Percentiles rank a stretch among this genome's conserved stretches.
These are phyloP conservation scores for Claviceps spartinae DNA, from an alignment of 2,329 filamentous ascomycete genomes.

Conservation along the genomic window DNA sequence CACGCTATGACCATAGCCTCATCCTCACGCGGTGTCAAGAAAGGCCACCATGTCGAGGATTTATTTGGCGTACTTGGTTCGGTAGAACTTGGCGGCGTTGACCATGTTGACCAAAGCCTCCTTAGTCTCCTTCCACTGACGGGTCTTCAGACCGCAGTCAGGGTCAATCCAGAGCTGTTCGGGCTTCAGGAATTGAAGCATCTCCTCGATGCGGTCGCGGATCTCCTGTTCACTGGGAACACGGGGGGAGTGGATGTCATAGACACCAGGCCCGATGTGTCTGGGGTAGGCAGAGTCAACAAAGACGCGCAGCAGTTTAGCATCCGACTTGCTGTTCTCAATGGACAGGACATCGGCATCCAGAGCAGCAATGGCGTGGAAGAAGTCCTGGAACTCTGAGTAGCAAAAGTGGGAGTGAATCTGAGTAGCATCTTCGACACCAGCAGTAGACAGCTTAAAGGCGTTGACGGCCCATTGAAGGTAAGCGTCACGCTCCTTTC, in stretches of 20 bases:
- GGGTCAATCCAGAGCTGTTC: conserved; percentile 99
- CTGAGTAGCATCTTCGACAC: conserved; percentile 90
- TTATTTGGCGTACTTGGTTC: conserved; percentile 69
- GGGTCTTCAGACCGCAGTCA: conserved; percentile 98
- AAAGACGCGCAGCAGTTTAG: conserved; percentile 97
- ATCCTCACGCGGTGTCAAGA: conserved; percentile 7
- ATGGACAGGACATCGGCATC: conserved; percentile 98
- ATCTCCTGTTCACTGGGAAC: conserved; percentile 96
- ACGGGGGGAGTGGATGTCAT: conserved; percentile 99
- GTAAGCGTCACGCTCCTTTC: conserved; percentile 93
- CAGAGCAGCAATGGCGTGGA: conserved; percentile 96
- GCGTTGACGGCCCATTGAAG: conserved; percentile 94
- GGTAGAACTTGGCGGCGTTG: conserved; percentile 94
- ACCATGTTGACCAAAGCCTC: conserved; percentile 93
- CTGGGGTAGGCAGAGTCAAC: conserved; percentile 93
- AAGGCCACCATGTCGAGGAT: conserved; percentile 11
- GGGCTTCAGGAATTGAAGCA: conserved; percentile 92
- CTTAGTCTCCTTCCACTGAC: conserved; percentile 98
- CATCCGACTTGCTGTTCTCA: conserved; percentile 99
- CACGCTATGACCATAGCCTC: conserved; percentile 3
- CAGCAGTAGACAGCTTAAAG: conserved; percentile 90
- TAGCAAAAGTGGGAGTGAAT: conserved; percentile 99
- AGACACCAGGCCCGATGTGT: conserved; percentile 98
- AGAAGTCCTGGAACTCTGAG: conserved; percentile 99
- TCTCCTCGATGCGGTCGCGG: conserved; percentile 93